Evolutionary conservation across 148 eudicot genomes (phyloP).

Genomic region (Drosera capensis): DNA sequence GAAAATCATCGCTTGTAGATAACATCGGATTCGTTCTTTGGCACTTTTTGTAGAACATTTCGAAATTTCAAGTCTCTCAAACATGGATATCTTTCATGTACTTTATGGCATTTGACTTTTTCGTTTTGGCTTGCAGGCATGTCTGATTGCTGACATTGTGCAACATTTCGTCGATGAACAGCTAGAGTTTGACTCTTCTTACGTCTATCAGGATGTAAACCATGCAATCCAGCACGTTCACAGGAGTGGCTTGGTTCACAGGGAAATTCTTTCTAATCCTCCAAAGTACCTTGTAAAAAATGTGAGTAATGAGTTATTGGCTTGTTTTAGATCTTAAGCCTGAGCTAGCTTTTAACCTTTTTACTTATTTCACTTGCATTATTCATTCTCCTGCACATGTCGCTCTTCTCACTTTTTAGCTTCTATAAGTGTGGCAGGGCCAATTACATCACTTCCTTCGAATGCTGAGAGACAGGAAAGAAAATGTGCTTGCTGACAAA

Average conservation of each 20-base stretch:
- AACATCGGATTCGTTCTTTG: too few species aligned
- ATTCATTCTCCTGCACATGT: background rate
- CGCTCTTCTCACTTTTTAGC: constrained; percentile 4
- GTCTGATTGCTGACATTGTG: constrained; percentile 92
- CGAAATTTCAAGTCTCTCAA: too few species aligned
- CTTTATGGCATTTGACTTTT: constrained; percentile 1
- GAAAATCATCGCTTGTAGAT: too few species aligned
- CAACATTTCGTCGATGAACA: constrained; percentile 96
- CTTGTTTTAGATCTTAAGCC: background rate
- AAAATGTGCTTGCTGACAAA: constrained; percentile 92
- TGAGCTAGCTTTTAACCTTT: background rate
- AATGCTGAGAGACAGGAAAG: constrained; percentile 81
- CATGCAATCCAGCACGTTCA: constrained; percentile 94
- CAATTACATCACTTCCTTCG: constrained; percentile 57
- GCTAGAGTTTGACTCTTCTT: constrained; percentile 88
- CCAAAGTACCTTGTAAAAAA: constrained; percentile 86
- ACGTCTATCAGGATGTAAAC: constrained; percentile 82
- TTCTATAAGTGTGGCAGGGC: constrained; percentile 28
- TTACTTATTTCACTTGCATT: background rate
- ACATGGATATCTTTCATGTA: too few species aligned
- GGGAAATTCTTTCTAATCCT: constrained; percentile 76
- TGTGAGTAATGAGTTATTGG: constrained; percentile 27
- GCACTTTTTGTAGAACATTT: too few species aligned
- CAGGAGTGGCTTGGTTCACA: constrained; percentile 80
- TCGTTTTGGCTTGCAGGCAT: constrained; percentile 52